A percentile compares a stretch with the other conserved stretches of the same genome.
These are phyloP conservation scores for Rhizoctonia solani DNA, from an alignment of 1,284 basidiomycete species.

Conservation along the genomic window DNA sequence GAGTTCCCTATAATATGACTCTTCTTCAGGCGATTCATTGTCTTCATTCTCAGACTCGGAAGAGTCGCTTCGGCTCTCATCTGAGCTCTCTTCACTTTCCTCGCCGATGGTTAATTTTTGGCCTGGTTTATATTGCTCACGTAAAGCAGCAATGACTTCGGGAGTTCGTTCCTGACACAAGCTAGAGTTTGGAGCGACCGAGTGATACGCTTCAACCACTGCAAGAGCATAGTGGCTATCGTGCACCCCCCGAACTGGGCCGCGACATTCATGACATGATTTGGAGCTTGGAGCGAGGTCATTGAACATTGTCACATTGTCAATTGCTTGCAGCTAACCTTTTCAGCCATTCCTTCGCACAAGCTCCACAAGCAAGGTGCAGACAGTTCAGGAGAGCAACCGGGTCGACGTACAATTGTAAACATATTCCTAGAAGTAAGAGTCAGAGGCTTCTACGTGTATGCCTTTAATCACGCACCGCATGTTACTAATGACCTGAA, in stretches of 20 bases:
- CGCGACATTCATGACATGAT: conserved; percentile 25
- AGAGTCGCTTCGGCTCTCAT: too few species aligned
- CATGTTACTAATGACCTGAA: conserved; percentile 26
- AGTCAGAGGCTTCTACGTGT: not conserved
- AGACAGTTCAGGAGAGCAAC: conserved; percentile 25
- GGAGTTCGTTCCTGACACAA: not conserved
- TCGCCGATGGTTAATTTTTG: not conserved
- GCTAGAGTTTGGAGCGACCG: conserved; percentile 18
- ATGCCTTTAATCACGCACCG: not conserved
- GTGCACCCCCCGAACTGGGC: conserved; percentile 4
- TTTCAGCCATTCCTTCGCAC: conserved; percentile 19
- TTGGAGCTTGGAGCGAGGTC: not conserved
- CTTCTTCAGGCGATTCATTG: too few species aligned
- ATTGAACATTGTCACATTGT: not conserved
- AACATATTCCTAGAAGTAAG: conserved; percentile 23
- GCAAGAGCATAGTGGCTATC: conserved; percentile 22
- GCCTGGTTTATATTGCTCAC: conserved; percentile 18
- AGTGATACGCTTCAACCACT: conserved; percentile 16
- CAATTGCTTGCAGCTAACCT: not conserved
- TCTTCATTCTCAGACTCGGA: too few species aligned
- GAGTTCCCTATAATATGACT: not conserved
- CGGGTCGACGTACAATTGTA: conserved; percentile 30
- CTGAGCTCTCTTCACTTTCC: too few species aligned
- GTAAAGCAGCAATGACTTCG: not conserved
- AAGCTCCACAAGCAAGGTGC: conserved; percentile 31